Percentiles rank a stretch among this genome's conserved stretches.
Conservation (phyloP, 2,329 filamentous ascomycete species). For the Calonectria leucothoes region DNA sequence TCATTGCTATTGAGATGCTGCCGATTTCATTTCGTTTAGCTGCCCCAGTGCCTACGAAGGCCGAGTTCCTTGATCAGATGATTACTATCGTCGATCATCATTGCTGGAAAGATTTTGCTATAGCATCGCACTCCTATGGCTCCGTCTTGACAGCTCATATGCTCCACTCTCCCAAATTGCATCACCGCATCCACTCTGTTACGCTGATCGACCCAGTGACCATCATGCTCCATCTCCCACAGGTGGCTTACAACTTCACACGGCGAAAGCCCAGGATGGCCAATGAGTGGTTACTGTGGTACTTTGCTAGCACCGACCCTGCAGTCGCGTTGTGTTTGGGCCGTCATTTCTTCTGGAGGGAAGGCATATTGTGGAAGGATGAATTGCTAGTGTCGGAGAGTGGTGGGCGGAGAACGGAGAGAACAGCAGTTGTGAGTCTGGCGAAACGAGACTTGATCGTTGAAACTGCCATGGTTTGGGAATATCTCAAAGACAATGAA, state of each 20-base stretch:
- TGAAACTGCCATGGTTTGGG: constrained; percentile 66
- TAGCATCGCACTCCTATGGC: constrained; percentile 74
- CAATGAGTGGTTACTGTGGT: constrained; percentile 79
- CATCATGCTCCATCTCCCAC: constrained; percentile 74
- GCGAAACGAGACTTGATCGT: constrained; percentile 74
- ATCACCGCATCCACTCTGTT: constrained; percentile 61
- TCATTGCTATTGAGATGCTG: constrained; percentile 75
- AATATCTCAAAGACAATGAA: constrained; percentile 59
- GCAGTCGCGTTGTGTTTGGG: constrained; percentile 73
- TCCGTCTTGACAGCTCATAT: constrained; percentile 72
- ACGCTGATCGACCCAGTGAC: constrained; percentile 72
- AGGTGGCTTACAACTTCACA: constrained; percentile 80
- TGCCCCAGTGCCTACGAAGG: constrained; percentile 59
- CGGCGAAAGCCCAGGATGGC: constrained; percentile 62
- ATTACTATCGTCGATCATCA: constrained; percentile 67
- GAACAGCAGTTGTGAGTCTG: constrained; percentile 67
- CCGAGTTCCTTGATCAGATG: constrained; percentile 68
- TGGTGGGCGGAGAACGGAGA: constrained; percentile 33
- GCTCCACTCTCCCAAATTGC: constrained; percentile 60
- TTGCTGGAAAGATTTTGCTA: constrained; percentile 67
- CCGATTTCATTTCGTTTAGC: constrained; percentile 74
- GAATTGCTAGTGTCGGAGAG: constrained; percentile 57
- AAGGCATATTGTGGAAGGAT: constrained; percentile 78
- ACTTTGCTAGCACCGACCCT: constrained; percentile 76
- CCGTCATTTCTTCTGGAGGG: constrained; percentile 77